Base-by-base conservation (phyloP, 2,329 filamentous ascomycete genomes). In the Epichloe bromicola region DNA sequence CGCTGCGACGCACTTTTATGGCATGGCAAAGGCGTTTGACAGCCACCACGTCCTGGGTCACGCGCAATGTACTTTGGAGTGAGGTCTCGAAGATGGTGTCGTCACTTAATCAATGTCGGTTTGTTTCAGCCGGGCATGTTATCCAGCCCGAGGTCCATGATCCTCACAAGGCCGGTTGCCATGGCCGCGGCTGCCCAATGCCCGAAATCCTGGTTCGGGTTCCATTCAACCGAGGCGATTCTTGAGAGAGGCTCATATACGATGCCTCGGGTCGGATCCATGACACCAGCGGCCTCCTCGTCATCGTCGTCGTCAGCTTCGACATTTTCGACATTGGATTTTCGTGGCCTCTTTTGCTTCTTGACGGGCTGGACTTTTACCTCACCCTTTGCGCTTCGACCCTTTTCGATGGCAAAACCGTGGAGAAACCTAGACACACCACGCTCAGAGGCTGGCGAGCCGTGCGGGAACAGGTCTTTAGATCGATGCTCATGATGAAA, bases 11-110 rank as follows among this genome's bases (percentile, higher is more conserved):
- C 93, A 98, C 71, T 72, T 97, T 53, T 82, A 82, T 49, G 90
- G 87, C 46, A 76, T 97, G 69, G 64, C 86, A 33, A 85, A 81
- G 66, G 90, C 90, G 4, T 95, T 96, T 68, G 87, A 95, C 67
- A 84, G 86, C 63, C 82, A 88, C 61, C 89, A 95, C 66, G 78
- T 74, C 51, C 67, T 74, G 38, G 68, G 74, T 64, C 77, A 74
- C 14, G 74, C 72, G 19, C 66, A 69, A 52, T 84, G 81, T 61
- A 63, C 59, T 36, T 51, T 40, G 56, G 49, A 54, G 12, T 52
- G 53, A 48, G 23, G 33, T 37, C 6, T 23, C 15, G 4, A 23
- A n/a, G 36, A 56, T 49, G 41, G 49, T 40, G 47, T 52, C 19
- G 14, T 40, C 40, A 17, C 26, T 34, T 2, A 17, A n/a, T 8